A percentile compares a stretch with the other conserved stretches of the same genome.
Evolutionary conservation across 1,284 basidiomycete genomes (phyloP).

Genomic region (Porodaedalea pini): DNA sequence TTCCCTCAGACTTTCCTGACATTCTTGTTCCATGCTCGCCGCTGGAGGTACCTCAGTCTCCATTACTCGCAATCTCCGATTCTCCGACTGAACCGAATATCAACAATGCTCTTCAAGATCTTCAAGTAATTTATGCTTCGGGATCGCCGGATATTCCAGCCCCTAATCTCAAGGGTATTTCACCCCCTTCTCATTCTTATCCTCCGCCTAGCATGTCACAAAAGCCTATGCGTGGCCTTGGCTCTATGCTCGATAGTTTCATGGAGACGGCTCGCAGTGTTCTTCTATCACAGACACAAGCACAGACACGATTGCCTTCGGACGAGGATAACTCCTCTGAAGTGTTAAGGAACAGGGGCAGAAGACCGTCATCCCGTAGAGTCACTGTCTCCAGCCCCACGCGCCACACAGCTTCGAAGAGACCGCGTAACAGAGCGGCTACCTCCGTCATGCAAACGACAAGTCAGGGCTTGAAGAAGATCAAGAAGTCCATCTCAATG

Average conservation of each 20-base stretch:
- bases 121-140: not conserved
- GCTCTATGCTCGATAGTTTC: constrained; percentile 10
- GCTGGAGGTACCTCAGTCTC: too few species aligned
- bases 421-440: not conserved
- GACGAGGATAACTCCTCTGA: not conserved
- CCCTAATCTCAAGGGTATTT: not conserved
- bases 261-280: constrained; percentile 16
- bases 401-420: not conserved
- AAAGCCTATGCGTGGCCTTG: constrained; percentile 11
- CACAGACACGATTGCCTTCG: too few species aligned
- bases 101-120: not conserved
- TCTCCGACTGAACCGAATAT: not conserved
- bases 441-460: not conserved
- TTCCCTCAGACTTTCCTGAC: not conserved
- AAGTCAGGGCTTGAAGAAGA: not conserved
- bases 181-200: not conserved
- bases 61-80: too few species aligned
- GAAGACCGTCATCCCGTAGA: not conserved
- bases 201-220: not conserved
- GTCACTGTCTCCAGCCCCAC: not conserved
- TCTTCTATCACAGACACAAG: constrained; percentile 10
- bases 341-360: not conserved
- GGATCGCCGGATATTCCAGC: not conserved
- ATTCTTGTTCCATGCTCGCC: not conserved
- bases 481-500: not conserved